Conservation (phyloP, 164 flowering plant species). For the Euptelea pleiosperma region DNA sequence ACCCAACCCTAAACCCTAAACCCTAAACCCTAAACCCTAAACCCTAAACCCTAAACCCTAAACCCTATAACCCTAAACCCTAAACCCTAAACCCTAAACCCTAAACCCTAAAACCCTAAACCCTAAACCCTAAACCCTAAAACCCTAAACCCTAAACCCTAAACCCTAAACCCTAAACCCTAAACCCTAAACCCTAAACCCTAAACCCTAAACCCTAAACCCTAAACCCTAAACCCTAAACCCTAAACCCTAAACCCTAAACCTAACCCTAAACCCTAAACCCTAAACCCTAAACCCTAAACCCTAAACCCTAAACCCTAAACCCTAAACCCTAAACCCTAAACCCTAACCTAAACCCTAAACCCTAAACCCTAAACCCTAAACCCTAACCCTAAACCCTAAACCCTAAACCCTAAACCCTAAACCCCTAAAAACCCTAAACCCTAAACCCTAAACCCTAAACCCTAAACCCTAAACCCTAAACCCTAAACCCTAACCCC, state of each 20-base stretch:
- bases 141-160: conserved; percentile 5
- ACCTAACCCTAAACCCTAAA: conserved; percentile 13
- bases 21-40: conserved; percentile 14
- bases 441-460: too few relatives aligned
- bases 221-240: not conserved
- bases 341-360: conserved; percentile 21
- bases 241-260: not conserved
- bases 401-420: conserved; percentile 21
- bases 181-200: conserved; percentile 4
- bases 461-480: too few relatives aligned
- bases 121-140: conserved; percentile 13
- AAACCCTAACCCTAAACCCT: conserved; percentile 21
- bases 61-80: conserved; percentile 2
- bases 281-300: conserved; percentile 11
- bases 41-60: conserved; percentile 9
- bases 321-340: conserved; percentile 20
- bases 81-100: conserved; percentile 1
- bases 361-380: conserved; percentile 20
- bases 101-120: conserved; percentile 7
- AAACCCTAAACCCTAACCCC: conserved; percentile 16
- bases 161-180: not conserved
- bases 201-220: not conserved
- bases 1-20: not conserved
- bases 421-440: conserved; percentile 9
- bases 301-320: conserved; percentile 12